Percentiles rank a stretch among this genome's conserved stretches.
Evolutionary conservation across 2,329 filamentous ascomycete genomes (phyloP).

Genomic region (Dactylellina haptotyla): DNA sequence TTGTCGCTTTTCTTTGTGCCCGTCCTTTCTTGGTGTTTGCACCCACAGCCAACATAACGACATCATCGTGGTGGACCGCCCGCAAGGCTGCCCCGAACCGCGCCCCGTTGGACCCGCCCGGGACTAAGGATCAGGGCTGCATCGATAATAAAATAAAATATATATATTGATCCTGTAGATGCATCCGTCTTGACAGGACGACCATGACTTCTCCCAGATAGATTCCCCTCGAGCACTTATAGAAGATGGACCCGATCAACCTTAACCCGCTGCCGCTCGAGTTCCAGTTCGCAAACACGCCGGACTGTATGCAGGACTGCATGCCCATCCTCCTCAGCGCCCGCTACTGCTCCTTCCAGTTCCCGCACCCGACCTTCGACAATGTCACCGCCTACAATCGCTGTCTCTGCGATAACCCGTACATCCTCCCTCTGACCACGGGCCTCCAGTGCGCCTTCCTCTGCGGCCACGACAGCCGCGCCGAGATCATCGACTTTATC

Average conservation of each 20-base stretch:
- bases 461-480: slow-evolving; percentile 37
- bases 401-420: slow-evolving; percentile 47
- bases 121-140: neutral
- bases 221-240: neutral
- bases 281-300: slow-evolving; percentile 32
- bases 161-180: neutral
- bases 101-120: too few species aligned
- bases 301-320: slow-evolving; percentile 42
- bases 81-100: slow-evolving; percentile 1
- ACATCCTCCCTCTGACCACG: slow-evolving; percentile 42
- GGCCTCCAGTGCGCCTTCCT: slow-evolving; percentile 48
- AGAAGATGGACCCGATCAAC: neutral
- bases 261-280: slow-evolving; percentile 37
- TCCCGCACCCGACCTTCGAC: slow-evolving; percentile 3
- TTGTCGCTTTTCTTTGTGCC: neutral
- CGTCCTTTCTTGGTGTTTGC: neutral
- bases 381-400: slow-evolving; percentile 27
- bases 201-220: slow-evolving; percentile 7
- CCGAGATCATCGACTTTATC: slow-evolving; percentile 32
- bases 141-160: neutral
- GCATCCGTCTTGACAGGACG: neutral
- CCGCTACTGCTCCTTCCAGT: slow-evolving; percentile 39
- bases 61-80: neutral
- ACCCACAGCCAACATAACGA: too few species aligned
- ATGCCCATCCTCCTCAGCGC: slow-evolving; percentile 41